These are phyloP conservation scores for Trichosporon sp. DNA, from an alignment of 1,284 basidiomycete species.

Conservation along the genomic window DNA sequence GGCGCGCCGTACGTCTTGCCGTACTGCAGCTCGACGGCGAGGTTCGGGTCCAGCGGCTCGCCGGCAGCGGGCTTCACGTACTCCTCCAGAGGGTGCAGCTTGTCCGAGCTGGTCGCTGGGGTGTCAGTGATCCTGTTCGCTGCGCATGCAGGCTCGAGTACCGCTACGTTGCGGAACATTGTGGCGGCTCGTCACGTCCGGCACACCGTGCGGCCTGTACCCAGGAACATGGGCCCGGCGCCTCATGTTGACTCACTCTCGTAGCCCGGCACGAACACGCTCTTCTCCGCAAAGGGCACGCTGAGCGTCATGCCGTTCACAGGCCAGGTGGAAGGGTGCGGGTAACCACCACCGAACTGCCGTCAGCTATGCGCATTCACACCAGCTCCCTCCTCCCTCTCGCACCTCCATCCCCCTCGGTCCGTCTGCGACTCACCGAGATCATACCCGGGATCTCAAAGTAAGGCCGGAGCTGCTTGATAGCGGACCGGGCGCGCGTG, in stretches of 20 bases:
- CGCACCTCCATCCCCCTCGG: no score
- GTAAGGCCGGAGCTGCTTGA: conserved; percentile 38
- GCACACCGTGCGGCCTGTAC: no score
- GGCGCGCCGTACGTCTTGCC: conserved; percentile 41
- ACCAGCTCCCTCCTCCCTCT: not conserved
- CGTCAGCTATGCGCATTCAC: not conserved
- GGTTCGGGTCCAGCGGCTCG: conserved; percentile 38
- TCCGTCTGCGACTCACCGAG: conserved; percentile 28
- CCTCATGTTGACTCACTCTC: conserved; percentile 33
- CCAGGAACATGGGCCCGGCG: no score
- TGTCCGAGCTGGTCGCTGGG: conserved; percentile 34
- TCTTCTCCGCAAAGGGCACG: conserved; percentile 43
- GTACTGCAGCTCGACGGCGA: conserved; percentile 46
- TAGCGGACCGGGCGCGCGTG: conserved; percentile 31
- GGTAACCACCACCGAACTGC: conserved; percentile 45
- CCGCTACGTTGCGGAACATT: not conserved
- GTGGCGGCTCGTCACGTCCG: not conserved
- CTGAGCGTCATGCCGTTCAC: conserved; percentile 49
- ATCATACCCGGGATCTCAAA: conserved; percentile 42
- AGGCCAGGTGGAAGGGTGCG: conserved; percentile 47
- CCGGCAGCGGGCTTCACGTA: conserved; percentile 36
- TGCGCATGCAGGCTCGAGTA: no score
- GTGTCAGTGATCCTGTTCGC: not conserved
- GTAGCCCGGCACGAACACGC: conserved; percentile 47
- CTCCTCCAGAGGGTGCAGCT: conserved; percentile 35